Evolutionary conservation across 352 stramenopile species (phyloP), one percentile per base, ranked within the genome.

Genomic region (Pythium myriotylum): DNA sequence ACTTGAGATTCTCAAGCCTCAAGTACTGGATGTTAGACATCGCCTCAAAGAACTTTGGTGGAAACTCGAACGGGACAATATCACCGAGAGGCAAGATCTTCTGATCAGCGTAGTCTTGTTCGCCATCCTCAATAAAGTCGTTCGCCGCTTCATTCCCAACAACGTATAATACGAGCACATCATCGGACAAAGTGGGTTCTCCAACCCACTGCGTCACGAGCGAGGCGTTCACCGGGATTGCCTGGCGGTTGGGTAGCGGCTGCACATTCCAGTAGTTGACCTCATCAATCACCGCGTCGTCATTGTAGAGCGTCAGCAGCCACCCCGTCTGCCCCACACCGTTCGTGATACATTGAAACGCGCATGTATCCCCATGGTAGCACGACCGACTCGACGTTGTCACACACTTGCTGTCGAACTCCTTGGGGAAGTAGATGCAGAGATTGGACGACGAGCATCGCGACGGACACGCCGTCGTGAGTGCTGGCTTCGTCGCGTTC

Each of bases 111-210:
- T 39, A 39, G 19, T 29, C 22, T 29, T 45, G 33, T 8, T n/a
- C 3, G 27, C 33, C 53, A n/a, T 60, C 53, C 1, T 5, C 24
- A 10, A 17, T 3, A n/a, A 56, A 29, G n/a, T 65, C 37, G 40
- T 65, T 65, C 5, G 58, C 58, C 3, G 58, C 26, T 27, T 65
- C 58, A 33, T 65, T 65, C 22, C 58, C 58, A 22, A 49, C 37
- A 40, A 65, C 8, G 29, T 53, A 65, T 13, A 65, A 22, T 10
- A 54, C 27, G 2, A 12, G 6, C 0, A 23, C 47, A 2, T 26
- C 35, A 9, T 41, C 33, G 0, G 56, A 46, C 16, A 62, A 35
- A 23, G 14, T 47, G 23, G 52, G 14, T 2, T 13, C 4, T 1
- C 26, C 56, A 6, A 33, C 22, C 56, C 56, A 63, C 39, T 48